These are phyloP conservation scores for Stachybotrys echinatus DNA, from an alignment of 2,329 filamentous ascomycete species.

Conservation along the genomic window DNA sequence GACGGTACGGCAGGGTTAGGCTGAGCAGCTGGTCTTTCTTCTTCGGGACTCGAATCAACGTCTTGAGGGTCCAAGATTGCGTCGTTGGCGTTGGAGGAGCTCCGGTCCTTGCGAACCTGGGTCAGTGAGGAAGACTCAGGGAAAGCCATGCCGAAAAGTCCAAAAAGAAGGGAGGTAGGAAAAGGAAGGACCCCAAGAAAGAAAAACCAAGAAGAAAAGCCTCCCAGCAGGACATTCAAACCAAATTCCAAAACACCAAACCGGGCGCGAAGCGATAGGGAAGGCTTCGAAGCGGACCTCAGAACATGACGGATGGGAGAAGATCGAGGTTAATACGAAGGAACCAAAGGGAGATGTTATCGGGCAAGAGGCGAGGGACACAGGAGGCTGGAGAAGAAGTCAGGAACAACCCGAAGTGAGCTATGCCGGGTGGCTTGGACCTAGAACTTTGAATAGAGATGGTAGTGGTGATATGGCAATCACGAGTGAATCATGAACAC, in stretches of 20 bases:
- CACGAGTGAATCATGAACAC: too few relatives aligned
- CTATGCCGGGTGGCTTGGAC: background rate
- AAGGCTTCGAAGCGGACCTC: constrained; percentile 17
- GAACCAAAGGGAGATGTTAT: constrained; percentile 8
- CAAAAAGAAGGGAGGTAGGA: constrained; percentile 19
- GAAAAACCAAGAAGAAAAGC: background rate
- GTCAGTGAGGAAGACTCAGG: constrained; percentile 17
- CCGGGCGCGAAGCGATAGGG: constrained; percentile 23
- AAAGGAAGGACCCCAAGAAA: constrained; percentile 22
- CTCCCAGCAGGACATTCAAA: constrained; percentile 19
- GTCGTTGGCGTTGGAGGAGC: background rate
- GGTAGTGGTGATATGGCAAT: background rate
- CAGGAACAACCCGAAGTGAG: background rate
- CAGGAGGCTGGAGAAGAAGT: background rate
- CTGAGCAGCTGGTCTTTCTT: background rate
- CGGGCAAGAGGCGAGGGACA: background rate
- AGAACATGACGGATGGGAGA: constrained; percentile 34
- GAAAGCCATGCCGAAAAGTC: constrained; percentile 26
- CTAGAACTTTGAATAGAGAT: background rate
- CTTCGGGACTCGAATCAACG: background rate
- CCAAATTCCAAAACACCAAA: constrained; percentile 39
- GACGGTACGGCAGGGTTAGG: constrained; percentile 18
- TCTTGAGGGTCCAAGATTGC: background rate
- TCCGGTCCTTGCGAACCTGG: background rate
- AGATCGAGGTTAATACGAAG: constrained; percentile 16